These are phyloP conservation scores for Rhipidocladum racemiflorum DNA, from an alignment of 176 grass and related monocot genomes.

Conservation along the genomic window DNA sequence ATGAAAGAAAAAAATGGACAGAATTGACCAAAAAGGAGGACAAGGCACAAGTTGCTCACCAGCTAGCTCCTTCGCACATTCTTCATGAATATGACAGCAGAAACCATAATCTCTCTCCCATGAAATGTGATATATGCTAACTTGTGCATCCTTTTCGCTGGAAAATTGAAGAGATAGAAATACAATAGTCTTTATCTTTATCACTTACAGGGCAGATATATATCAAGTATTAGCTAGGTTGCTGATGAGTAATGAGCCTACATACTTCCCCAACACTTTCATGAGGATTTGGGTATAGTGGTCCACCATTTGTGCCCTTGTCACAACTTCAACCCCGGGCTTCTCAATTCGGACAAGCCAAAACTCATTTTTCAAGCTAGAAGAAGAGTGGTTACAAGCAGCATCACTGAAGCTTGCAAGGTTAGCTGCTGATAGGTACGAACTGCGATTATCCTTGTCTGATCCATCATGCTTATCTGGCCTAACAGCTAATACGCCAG, in stretches of 20 bases:
- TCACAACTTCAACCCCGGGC: slow-evolving; percentile 76
- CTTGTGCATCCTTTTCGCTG: too few relatives aligned
- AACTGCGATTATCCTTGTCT: slow-evolving; percentile 29
- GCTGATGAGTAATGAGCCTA: neutral
- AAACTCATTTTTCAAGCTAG: slow-evolving; percentile 48
- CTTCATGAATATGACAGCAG: too few relatives aligned
- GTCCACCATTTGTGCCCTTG: slow-evolving; percentile 85
- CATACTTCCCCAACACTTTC: slow-evolving; percentile 88
- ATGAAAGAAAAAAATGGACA: too few relatives aligned
- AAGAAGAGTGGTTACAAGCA: slow-evolving; percentile 35
- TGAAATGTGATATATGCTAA: too few relatives aligned
- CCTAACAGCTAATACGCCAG: slow-evolving; percentile 50
- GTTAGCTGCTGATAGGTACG: slow-evolving; percentile 1
- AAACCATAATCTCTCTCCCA: too few relatives aligned
- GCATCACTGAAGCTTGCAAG: slow-evolving; percentile 28
- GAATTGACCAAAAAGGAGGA: too few relatives aligned
- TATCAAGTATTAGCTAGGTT: neutral
- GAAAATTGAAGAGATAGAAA: too few relatives aligned
- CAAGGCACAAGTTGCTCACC: too few relatives aligned
- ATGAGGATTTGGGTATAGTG: slow-evolving; percentile 64
- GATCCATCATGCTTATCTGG: slow-evolving; percentile 44
- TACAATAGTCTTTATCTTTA: too few relatives aligned
- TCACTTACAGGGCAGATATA: neutral
- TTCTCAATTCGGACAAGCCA: slow-evolving; percentile 84
- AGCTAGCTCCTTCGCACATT: too few relatives aligned